Evolutionary conservation across 2,329 filamentous ascomycete species (phyloP), one percentile per base, ranked within the genome.

Genomic region (Neospermospora avenae): DNA sequence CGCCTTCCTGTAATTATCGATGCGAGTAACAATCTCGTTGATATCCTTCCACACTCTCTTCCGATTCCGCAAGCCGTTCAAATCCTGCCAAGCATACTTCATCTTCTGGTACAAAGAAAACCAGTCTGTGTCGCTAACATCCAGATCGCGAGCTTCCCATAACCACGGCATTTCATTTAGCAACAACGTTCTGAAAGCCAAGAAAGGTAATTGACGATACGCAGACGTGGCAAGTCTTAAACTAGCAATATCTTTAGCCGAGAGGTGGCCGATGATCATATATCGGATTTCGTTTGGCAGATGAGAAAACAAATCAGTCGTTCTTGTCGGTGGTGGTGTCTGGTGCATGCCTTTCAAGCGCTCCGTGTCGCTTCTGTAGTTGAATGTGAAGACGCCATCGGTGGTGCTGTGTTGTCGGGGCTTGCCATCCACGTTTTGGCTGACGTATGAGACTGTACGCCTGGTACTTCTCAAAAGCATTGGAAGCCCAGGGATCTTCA

Each of bases 41-140:
- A 68, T 45, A 58, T 68, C 63, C 35, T 57, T 46, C 65, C 67
- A 72, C 25, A 72, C 67, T 35, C 69, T 57, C 52, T 59, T 31
- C 18, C 69, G 59, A 56, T 72, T 72, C 37, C 42, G 46, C 31
- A 71, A 39, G 0, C 69, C 69, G 46, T 66, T 72, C 8, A 71
- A 58, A 1, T 58, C 25, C n/a, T 41, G 31, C 60, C 65, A 69
- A 28, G 64, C 59, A 4, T 41, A 42, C n/a, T 42, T 18, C 16
- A 72, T 65, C n/a, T 61, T 59, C 6, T 46, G 49, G 28, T 67
- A 70, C 4, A 71, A 35, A 25, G 39, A 31, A 55, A 63, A 64
- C 68, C 66, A 70, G 37, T 70, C 63, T 3, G 68, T 68, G 25
- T 56, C 62, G 8, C 46, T 58, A 35, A 48, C 58, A 45, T 25